Conservation (phyloP, 106 monocot genomes). For the Apostasia ramifera region DNA sequence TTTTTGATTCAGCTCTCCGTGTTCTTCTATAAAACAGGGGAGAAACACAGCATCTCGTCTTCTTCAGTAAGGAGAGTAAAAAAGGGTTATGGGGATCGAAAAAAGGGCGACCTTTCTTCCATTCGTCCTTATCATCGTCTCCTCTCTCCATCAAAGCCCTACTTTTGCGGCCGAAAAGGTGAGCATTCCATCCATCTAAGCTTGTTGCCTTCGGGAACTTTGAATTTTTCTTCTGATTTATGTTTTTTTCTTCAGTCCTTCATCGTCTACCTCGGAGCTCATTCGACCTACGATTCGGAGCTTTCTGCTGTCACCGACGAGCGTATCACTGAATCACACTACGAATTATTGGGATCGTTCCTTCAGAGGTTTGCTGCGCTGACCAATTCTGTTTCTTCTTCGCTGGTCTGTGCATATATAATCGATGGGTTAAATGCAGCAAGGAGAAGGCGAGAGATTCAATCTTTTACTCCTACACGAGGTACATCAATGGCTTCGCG, state of each 20-base stretch:
- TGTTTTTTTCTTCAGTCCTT: slow-evolving; percentile 8
- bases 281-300: slow-evolving; percentile 2
- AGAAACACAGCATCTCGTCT: background rate
- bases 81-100: background rate
- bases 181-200: background rate
- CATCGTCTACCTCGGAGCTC: slow-evolving; percentile 20
- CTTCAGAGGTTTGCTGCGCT: slow-evolving; percentile 9
- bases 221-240: background rate
- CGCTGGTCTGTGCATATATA: background rate
- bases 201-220: background rate
- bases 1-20: background rate
- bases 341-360: slow-evolving; percentile 19
- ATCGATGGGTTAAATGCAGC: slow-evolving; percentile 6
- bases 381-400: no score
- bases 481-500: slow-evolving; percentile 33
- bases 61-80: background rate
- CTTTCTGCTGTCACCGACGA: background rate
- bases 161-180: slow-evolving; percentile 17
- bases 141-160: slow-evolving; percentile 3
- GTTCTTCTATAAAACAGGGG: background rate
- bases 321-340: slow-evolving; percentile 9
- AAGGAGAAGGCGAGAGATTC: slow-evolving; percentile 26
- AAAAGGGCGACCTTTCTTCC: slow-evolving; percentile 1
- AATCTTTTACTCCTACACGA: slow-evolving; percentile 34
- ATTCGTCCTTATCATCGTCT: slow-evolving; percentile 1